Evolutionary conservation across 2,329 filamentous ascomycete genomes (phyloP).

Genomic region (Hypoxylon sp.): DNA sequence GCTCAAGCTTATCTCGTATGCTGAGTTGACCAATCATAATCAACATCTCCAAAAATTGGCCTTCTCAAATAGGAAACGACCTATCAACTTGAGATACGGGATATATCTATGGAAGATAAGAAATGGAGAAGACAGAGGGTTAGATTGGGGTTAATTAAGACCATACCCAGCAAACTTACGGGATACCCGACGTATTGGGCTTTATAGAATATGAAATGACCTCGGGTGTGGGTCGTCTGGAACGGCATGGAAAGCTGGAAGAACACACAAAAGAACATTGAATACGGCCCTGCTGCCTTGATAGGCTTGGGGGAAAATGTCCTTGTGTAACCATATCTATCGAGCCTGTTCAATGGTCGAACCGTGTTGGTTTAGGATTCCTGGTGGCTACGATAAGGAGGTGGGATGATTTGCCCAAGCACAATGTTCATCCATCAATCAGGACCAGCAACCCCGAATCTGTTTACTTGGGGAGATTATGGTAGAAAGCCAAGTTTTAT

Average conservation of each 20-base stretch:
- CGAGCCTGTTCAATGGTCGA: neutral
- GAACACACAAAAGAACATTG: conserved; percentile 2
- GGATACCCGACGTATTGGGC: conserved; percentile 3
- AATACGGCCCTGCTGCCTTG: neutral
- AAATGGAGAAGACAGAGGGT: neutral
- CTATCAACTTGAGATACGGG: conserved; percentile 22
- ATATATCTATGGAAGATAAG: conserved; percentile 13
- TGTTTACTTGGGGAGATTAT: conserved; percentile 3
- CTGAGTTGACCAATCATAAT: conserved; percentile 15
- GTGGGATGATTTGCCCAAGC: conserved; percentile 16
- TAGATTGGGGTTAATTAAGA: neutral
- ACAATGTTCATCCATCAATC: conserved; percentile 19
- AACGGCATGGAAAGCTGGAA: neutral
- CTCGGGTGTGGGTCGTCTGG: neutral
- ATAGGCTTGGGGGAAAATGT: neutral
- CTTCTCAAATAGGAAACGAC: conserved; percentile 37
- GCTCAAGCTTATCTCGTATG: conserved; percentile 31
- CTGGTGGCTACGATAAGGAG: conserved; percentile 14
- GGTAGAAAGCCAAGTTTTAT: neutral
- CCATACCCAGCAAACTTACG: neutral
- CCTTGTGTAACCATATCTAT: conserved; percentile 10
- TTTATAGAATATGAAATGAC: neutral
- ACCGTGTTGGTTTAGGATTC: neutral
- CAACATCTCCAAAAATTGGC: conserved; percentile 3
- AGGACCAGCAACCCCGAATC: neutral